Percentiles rank a stretch among this genome's conserved stretches.
Conservation (phyloP, 1,139 yeast genomes). For the Lodderomyces pseudojiufengensis region DNA sequence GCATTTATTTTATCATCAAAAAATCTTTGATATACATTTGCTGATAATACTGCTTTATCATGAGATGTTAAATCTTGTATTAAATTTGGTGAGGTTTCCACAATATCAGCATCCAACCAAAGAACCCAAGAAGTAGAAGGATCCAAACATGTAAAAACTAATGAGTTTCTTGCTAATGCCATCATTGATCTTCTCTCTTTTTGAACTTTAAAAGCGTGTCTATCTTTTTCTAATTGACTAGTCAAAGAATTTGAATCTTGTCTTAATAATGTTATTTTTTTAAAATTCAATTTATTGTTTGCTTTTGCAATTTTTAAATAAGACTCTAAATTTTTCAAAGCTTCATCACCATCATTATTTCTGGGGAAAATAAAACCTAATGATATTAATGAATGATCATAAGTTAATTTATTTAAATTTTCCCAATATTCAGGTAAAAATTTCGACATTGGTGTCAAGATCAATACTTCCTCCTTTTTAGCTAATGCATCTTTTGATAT, state of each 20-base stretch:
- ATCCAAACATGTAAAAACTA: slow-evolving; percentile 82
- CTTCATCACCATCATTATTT: slow-evolving; percentile 72
- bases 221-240: slow-evolving; percentile 71
- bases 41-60: slow-evolving; percentile 82
- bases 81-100: slow-evolving; percentile 78
- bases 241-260: slow-evolving; percentile 81
- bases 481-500: slow-evolving; percentile 66
- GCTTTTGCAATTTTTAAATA: slow-evolving; percentile 60
- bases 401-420: slow-evolving; percentile 65
- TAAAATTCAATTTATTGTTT: slow-evolving; percentile 61
- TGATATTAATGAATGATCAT: slow-evolving; percentile 82
- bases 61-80: slow-evolving; percentile 87
- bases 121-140: slow-evolving; percentile 92
- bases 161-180: slow-evolving; percentile 92
- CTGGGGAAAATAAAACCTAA: slow-evolving; percentile 91
- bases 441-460: slow-evolving; percentile 83
- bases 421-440: slow-evolving; percentile 87
- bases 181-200: slow-evolving; percentile 83
- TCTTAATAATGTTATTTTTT: slow-evolving; percentile 79
- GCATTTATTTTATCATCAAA: slow-evolving; percentile 54
- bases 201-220: slow-evolving; percentile 71
- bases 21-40: slow-evolving; percentile 88
- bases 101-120: slow-evolving; percentile 93
- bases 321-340: slow-evolving; percentile 63
- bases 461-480: slow-evolving; percentile 77